Base-by-base conservation (phyloP, 495 filamentous ascomycete species). In the Paragyromitra xinjiangensis region DNA sequence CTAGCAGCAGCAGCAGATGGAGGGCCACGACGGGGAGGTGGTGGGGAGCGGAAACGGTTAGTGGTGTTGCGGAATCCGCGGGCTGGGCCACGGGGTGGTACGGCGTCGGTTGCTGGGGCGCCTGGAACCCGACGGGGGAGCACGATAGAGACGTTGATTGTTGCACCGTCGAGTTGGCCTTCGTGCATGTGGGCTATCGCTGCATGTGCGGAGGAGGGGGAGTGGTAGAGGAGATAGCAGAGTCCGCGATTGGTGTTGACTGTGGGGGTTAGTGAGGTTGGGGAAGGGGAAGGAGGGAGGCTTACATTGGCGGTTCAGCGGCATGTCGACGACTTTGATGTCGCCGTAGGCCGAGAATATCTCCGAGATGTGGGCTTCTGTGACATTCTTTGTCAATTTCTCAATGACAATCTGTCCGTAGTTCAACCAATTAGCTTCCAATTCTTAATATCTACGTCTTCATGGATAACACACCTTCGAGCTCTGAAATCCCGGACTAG, bases 141-240 rank as follows among this genome's bases (percentile, higher is more conserved):
- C 29, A 98, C 94, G 77, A 98, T 97, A 66, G 94, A 97, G 34
- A 99, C 95, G 78, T 91, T 92, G 83, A 99, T 90, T 22, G 90
- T 84, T 16, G 92, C 88, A 50, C 95, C 96, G 85, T 99, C 95
- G 55, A 99, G 85, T 78, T 98, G 93, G 14, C 93, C 93, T 86
- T 99, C 95, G 83, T 99, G 96, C 96, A 99, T 98, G 81, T 97
- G 92, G 58, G 94, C 90, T 78, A 99, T 96, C 29, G 95, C 95
- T 19, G 90, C 86, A 81, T 97, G 93, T 45, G 95, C 96, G 77
- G 94, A 91, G 56, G 89, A 86, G 48, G 93, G 89, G 64, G 90
- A 86, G 56, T 89, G 84, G 84, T 93, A 99, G 39, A 97, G 85
- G 64, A 99, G 94, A 83, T 98, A 99, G 53, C 95, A 96, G 9